Percentiles rank a stretch among this genome's conserved stretches.
Conservation (phyloP, 2,329 filamentous ascomycete genomes). For the Sclerotinia minor region DNA sequence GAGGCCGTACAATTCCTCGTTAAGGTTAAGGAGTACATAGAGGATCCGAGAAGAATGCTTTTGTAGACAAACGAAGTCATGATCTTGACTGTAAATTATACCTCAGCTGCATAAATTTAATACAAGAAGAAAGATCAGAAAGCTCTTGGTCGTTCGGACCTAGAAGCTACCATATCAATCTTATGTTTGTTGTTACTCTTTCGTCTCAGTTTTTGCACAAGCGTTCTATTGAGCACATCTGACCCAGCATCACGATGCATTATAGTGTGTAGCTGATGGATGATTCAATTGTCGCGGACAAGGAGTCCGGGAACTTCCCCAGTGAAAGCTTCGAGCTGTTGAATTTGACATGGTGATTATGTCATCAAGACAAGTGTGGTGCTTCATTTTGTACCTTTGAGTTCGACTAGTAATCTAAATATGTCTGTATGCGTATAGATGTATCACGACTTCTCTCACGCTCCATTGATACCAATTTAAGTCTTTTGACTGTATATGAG, state of each 20-base stretch:
- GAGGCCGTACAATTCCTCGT: conserved; percentile 96
- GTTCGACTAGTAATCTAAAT: too few relatives aligned
- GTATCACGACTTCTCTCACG: too few relatives aligned
- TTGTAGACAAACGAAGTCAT: conserved; percentile 46
- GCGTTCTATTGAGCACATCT: not conserved
- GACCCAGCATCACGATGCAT: not conserved
- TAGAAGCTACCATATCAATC: not conserved
- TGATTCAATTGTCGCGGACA: not conserved
- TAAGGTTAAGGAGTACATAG: conserved; percentile 96
- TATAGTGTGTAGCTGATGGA: not conserved
- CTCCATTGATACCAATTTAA: too few relatives aligned
- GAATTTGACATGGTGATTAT: not conserved
- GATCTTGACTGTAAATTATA: conserved; percentile 19
- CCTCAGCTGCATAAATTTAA: conserved; percentile 20
- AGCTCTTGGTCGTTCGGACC: not conserved
- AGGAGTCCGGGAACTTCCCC: too few relatives aligned
- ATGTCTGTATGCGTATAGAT: too few relatives aligned
- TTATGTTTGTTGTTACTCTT: not conserved
- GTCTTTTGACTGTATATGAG: not conserved
- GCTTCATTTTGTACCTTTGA: not conserved
- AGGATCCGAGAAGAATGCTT: conserved; percentile 92
- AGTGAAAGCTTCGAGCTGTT: not conserved
- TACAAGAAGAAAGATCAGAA: conserved; percentile 15
- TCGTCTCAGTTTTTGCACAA: not conserved
- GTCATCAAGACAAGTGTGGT: not conserved